Percentiles rank a stretch among this genome's conserved stretches.
Conservation (phyloP, 345 rosid species). For the Draba incana region DNA sequence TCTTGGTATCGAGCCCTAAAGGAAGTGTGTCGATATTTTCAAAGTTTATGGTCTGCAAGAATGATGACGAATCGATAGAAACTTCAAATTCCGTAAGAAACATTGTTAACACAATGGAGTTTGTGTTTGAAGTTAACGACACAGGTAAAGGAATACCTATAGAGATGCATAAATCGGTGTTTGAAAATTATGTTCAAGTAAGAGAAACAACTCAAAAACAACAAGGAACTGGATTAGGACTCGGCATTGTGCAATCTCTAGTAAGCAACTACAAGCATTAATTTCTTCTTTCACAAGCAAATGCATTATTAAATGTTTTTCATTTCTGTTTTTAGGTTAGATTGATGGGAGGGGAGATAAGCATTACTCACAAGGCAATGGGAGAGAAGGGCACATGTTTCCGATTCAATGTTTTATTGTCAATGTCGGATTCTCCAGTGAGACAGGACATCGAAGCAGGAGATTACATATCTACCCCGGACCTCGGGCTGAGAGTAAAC, state of each 20-base stretch:
- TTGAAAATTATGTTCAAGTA: conserved; percentile 79
- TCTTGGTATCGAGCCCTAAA: conserved; percentile 26
- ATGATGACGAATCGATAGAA: conserved; percentile 33
- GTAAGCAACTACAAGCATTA: conserved; percentile 38
- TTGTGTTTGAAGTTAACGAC: conserved; percentile 73
- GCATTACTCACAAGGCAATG: conserved; percentile 54
- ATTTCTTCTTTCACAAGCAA: neutral
- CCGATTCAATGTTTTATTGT: conserved; percentile 60
- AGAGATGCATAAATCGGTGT: conserved; percentile 60
- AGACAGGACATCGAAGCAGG: conserved; percentile 36
- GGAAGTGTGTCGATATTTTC: conserved; percentile 31
- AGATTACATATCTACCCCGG: conserved; percentile 22
- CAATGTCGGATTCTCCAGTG: conserved; percentile 19
- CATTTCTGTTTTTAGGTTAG: conserved; percentile 51
- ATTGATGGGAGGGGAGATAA: conserved; percentile 82
- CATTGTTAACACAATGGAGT: conserved; percentile 46
- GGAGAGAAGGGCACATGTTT: conserved; percentile 75
- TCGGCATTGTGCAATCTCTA: conserved; percentile 84
- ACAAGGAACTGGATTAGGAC: conserved; percentile 87
- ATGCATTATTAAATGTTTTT: neutral
- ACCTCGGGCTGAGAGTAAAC: conserved; percentile 35
- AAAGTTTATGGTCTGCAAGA: conserved; percentile 36
- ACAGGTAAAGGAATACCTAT: conserved; percentile 78
- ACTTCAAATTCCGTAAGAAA: conserved; percentile 31
- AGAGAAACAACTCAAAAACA: conserved; percentile 58